Evolutionary conservation across 495 filamentous ascomycete genomes (phyloP).

Genomic region (Xylona heveae): DNA sequence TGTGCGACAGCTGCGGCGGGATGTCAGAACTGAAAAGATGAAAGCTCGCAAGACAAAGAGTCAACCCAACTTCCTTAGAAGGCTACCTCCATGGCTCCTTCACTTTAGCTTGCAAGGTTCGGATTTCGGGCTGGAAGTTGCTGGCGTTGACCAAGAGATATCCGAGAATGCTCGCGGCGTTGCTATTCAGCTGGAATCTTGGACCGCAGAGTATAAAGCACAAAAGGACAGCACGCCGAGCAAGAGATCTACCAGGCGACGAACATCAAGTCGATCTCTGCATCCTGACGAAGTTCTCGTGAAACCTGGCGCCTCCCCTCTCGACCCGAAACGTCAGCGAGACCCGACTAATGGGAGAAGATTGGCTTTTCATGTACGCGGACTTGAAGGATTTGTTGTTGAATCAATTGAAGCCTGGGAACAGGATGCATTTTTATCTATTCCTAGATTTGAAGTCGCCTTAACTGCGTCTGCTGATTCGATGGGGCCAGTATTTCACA

Average conservation of each 20-base stretch:
- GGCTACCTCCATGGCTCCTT: slow-evolving; percentile 63
- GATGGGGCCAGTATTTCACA: slow-evolving; percentile 68
- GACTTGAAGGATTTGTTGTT: slow-evolving; percentile 73
- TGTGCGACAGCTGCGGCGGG: slow-evolving; percentile 48
- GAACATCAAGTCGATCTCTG: not conserved
- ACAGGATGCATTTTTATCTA: slow-evolving; percentile 60
- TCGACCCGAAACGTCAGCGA: slow-evolving; percentile 31
- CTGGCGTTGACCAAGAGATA: slow-evolving; percentile 64
- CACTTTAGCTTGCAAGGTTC: slow-evolving; percentile 69
- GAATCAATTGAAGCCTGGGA: slow-evolving; percentile 73
- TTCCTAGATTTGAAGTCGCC: slow-evolving; percentile 73
- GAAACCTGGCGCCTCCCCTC: slow-evolving; percentile 37
- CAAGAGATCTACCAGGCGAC: not conserved
- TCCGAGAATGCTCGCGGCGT: slow-evolving; percentile 60
- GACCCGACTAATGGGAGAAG: slow-evolving; percentile 64
- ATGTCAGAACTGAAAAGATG: slow-evolving; percentile 40
- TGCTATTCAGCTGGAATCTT: slow-evolving; percentile 70
- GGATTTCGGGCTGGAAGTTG: slow-evolving; percentile 77
- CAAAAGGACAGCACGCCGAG: slow-evolving; percentile 39
- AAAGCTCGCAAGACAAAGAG: slow-evolving; percentile 25
- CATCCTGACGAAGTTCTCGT: slow-evolving; percentile 16
- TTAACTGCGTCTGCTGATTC: slow-evolving; percentile 68
- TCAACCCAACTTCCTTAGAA: slow-evolving; percentile 49
- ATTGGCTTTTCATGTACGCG: slow-evolving; percentile 56
- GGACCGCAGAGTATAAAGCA: slow-evolving; percentile 77